phyloP scores from a whole-genome alignment of 2,329 filamentous ascomycete species.

The Penicillium sp. region DNA sequence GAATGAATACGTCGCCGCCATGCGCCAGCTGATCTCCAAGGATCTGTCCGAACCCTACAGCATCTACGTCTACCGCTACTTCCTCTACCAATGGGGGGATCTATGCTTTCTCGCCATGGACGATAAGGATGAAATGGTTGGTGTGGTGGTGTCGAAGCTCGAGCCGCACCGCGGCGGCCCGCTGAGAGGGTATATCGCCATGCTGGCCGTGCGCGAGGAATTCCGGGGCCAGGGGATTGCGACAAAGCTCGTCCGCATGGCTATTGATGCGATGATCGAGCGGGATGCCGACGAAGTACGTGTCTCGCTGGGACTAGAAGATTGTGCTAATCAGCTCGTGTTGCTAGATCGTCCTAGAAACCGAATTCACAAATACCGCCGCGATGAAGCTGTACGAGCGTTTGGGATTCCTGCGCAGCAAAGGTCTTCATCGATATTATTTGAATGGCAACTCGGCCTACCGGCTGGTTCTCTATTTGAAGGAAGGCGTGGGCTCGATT shows the following conservation, averaged over 20 bases:
- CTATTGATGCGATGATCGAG: constrained; percentile 83
- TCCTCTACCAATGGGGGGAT: constrained; percentile 94
- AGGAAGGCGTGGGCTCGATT: constrained; percentile 50
- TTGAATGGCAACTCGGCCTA: constrained; percentile 95
- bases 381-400: constrained; percentile 91
- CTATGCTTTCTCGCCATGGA: constrained; percentile 78
- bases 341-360: constrained; percentile 74
- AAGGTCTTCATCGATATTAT: constrained; percentile 91
- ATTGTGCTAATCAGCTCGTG: background rate
- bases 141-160: constrained; percentile 91
- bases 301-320: too few relatives aligned
- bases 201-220: constrained; percentile 82
- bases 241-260: constrained; percentile 78
- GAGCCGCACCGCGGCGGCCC: constrained; percentile 84
- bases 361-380: constrained; percentile 83
- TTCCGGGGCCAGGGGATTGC: constrained; percentile 82
- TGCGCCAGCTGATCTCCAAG: constrained; percentile 87
- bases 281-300: constrained; percentile 73
- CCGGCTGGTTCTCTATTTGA: constrained; percentile 74
- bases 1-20: constrained; percentile 68
- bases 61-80: constrained; percentile 98
- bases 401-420: constrained; percentile 84
- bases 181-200: constrained; percentile 90
- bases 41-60: constrained; percentile 97
- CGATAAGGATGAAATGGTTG: constrained; percentile 58